Evolutionary conservation across 441 rosid species (phyloP), one percentile per base, ranked within the genome.

Genomic region (Melastoma candidum): DNA sequence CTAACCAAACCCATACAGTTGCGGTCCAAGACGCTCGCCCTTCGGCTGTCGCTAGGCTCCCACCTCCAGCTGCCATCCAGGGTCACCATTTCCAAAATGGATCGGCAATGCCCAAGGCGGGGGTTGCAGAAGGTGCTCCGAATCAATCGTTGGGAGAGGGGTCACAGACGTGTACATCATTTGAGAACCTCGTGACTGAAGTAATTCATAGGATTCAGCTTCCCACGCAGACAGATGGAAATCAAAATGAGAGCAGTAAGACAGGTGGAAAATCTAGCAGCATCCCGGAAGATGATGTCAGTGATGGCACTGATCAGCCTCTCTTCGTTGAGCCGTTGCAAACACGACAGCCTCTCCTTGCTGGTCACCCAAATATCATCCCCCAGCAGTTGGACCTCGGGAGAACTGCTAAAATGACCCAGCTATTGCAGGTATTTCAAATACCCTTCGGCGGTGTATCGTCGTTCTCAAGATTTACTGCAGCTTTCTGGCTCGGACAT

Each of bases 261-360:
- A 59, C 66, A 54, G 49, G 14, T 48, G 61, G 69, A 43, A 74
- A 60, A 68, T 68, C 68, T 11, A 53, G 62, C 56, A 29, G 56
- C 43, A 49, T 25, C 13, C 48, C 49, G 4, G 71, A 72, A 32
- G 78, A 75, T 2, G 80, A 65, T 51, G 58, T n/a, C 53, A 32
- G 48, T 26, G 59, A 64, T 5, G 6, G 8, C 8, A 25, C 27
- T n/a, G 72, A 75, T 66, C 81, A 72, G 63, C 75, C 84, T 27
- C 83, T 83, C 57, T 74, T 80, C 25, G 66, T 74, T 43, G 95
- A 83, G 71, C 90, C 99, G 10, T 58, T 80, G 61, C 84, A 78
- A 70, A 65, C 79, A 0, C 59, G 84, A 27, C 88, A 74, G 58
- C 85, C 88, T 1, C 53, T 55, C 47, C 57, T 47, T 44, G 53